A percentile compares a stretch with the other conserved stretches of the same genome.
These are phyloP conservation scores for Fusarium xyrophilum DNA, from an alignment of 2,329 filamentous ascomycete genomes.

Conservation along the genomic window DNA sequence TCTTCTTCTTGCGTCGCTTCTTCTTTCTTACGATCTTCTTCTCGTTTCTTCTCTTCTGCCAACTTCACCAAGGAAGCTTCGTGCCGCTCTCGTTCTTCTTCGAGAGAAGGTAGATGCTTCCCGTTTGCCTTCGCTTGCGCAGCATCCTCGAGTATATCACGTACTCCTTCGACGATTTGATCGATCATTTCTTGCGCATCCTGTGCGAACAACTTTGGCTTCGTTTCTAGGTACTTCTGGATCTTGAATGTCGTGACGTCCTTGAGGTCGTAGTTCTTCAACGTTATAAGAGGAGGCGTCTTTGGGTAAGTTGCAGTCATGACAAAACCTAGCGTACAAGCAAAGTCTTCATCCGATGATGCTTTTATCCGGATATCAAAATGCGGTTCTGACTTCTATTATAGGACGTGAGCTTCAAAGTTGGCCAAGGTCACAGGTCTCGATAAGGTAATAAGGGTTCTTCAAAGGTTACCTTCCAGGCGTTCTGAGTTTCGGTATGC, in stretches of 20 bases:
- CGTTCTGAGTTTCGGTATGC: conserved; percentile 71
- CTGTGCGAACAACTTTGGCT: conserved; percentile 60
- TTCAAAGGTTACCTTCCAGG: conserved; percentile 76
- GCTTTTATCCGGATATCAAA: conserved; percentile 83
- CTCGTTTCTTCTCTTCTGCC: conserved; percentile 62
- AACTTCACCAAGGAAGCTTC: conserved; percentile 73
- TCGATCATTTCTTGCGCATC: conserved; percentile 67
- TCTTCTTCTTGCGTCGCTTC: conserved; percentile 72
- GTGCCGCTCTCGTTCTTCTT: conserved; percentile 85
- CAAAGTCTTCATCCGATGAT: conserved; percentile 74
- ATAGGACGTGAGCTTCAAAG: conserved; percentile 32
- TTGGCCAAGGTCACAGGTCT: conserved; percentile 5
- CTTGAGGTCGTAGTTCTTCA: conserved; percentile 72
- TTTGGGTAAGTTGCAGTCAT: conserved; percentile 93
- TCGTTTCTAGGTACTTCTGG: conserved; percentile 66
- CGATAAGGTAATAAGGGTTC: conserved; percentile 13
- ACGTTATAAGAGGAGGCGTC: conserved; percentile 73
- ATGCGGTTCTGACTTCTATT: conserved; percentile 79
- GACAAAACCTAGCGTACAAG: conserved; percentile 75
- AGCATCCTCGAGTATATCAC: conserved; percentile 85
- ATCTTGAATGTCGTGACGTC: conserved; percentile 76
- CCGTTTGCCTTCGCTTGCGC: conserved; percentile 77
- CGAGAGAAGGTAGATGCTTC: conserved; percentile 80
- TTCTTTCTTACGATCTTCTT: conserved; percentile 59
- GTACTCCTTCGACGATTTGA: conserved; percentile 71